These are phyloP conservation scores for Cercospora citrullina DNA, from an alignment of 2,329 filamentous ascomycete species.

Conservation along the genomic window DNA sequence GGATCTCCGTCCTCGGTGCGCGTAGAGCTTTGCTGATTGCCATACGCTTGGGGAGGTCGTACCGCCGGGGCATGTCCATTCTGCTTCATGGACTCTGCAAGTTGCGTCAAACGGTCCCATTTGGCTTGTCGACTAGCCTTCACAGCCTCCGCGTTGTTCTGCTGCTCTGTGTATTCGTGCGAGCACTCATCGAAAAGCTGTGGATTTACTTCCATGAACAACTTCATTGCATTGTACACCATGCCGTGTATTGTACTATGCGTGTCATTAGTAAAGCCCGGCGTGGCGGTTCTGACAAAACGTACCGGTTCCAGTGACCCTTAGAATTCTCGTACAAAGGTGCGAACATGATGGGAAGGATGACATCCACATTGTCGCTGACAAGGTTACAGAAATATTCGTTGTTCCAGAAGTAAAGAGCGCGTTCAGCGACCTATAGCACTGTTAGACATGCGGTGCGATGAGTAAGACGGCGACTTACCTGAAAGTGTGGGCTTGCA, in stretches of 20 bases:
- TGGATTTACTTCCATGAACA: constrained; percentile 99
- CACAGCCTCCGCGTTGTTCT: constrained; percentile 84
- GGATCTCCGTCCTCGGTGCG: constrained; percentile 74
- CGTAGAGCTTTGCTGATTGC: constrained; percentile 41
- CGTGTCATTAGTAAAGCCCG: background rate
- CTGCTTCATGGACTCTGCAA: constrained; percentile 59
- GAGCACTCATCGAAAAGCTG: constrained; percentile 98
- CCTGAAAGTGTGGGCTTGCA: constrained; percentile 96
- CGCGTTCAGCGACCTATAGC: constrained; percentile 79
- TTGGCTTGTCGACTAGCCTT: constrained; percentile 79
- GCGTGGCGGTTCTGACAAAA: background rate
- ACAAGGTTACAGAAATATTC: constrained; percentile 99
- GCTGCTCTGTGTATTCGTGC: constrained; percentile 94
- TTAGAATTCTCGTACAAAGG: constrained; percentile 98
- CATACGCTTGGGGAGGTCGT: constrained; percentile 38
- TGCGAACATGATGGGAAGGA: constrained; percentile 98
- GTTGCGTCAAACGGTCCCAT: constrained; percentile 82
- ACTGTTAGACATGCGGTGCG: constrained; percentile 19
- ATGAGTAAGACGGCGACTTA: constrained; percentile 33
- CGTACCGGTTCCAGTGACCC: constrained; percentile 96
- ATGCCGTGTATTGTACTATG: constrained; percentile 95
- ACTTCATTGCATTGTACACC: constrained; percentile 99
- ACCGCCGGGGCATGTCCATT: constrained; percentile 33
- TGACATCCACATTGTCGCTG: constrained; percentile 97
- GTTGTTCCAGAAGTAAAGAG: constrained; percentile 99